These are phyloP conservation scores for Geranium brycei DNA, from an alignment of 345 rosid genomes.

Conservation along the genomic window DNA sequence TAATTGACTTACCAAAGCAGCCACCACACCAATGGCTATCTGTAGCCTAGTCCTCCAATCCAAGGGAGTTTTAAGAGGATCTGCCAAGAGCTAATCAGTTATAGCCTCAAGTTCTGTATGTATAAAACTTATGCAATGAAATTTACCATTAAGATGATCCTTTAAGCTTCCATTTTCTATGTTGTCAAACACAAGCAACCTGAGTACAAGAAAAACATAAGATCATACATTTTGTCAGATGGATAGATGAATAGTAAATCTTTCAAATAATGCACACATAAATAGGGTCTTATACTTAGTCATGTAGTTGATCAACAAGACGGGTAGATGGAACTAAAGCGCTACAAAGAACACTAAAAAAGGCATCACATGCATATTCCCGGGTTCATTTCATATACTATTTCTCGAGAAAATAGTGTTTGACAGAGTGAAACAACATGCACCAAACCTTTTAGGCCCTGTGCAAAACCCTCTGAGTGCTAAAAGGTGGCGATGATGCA, in stretches of 20 bases:
- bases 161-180: conserved; percentile 84
- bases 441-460: conserved; percentile 50
- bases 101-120: conserved; percentile 2
- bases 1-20: conserved; percentile 63
- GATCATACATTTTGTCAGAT: neutral
- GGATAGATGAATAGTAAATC: too few relatives aligned
- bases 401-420: too few relatives aligned
- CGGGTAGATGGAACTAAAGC: neutral
- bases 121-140: neutral
- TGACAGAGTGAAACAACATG: too few relatives aligned
- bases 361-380: too few relatives aligned
- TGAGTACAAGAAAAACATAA: conserved; percentile 18
- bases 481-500: conserved; percentile 93
- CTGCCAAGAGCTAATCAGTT: conserved; percentile 28
- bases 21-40: conserved; percentile 78
- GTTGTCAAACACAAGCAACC: conserved; percentile 64
- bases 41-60: conserved; percentile 75
- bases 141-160: conserved; percentile 73
- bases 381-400: too few relatives aligned
- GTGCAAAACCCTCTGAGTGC: conserved; percentile 65
- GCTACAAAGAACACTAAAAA: neutral
- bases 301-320: too few relatives aligned
- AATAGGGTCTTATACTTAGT: too few relatives aligned
- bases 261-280: too few relatives aligned
- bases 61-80: conserved; percentile 87